Conservation (phyloP, 2,329 filamentous ascomycete species). For the Paraphaeosphaeria minitans region DNA sequence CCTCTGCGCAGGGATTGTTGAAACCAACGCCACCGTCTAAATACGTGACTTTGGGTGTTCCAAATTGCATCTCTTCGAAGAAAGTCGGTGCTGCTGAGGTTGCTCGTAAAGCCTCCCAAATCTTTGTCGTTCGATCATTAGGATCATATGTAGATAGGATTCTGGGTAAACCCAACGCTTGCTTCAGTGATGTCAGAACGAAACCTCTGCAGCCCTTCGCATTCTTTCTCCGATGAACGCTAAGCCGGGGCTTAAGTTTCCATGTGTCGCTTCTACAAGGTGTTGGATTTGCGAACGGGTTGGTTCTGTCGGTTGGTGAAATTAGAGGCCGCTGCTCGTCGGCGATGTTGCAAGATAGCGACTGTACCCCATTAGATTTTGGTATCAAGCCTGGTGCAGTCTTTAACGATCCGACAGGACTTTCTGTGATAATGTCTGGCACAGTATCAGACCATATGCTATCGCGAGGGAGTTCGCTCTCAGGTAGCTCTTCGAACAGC, state of each 20-base stretch:
- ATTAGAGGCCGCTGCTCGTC: constrained; percentile 14
- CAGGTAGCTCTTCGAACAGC: constrained; percentile 44
- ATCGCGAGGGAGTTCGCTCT: constrained; percentile 30
- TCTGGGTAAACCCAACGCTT: constrained; percentile 44
- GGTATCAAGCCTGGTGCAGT: constrained; percentile 17
- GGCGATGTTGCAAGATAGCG: constrained; percentile 18
- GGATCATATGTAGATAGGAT: constrained; percentile 48
- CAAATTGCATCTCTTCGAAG: constrained; percentile 59
- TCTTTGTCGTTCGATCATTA: constrained; percentile 44
- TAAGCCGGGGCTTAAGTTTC: constrained; percentile 40
- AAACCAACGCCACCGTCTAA: constrained; percentile 57
- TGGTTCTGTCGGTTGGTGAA: constrained; percentile 17
- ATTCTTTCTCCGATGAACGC: constrained; percentile 42
- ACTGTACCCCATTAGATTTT: background rate
- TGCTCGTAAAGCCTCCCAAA: constrained; percentile 60
- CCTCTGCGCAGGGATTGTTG: constrained; percentile 58
- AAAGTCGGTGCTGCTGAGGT: constrained; percentile 57
- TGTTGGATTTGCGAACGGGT: constrained; percentile 22
- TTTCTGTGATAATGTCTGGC: constrained; percentile 31
- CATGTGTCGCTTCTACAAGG: constrained; percentile 34
- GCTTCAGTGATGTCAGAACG: constrained; percentile 47
- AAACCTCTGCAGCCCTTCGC: constrained; percentile 45
- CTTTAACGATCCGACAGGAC: constrained; percentile 32
- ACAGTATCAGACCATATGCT: constrained; percentile 44
- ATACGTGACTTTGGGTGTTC: constrained; percentile 53